These are phyloP conservation scores for Colletotrichum truncatum DNA, from an alignment of 2,329 filamentous ascomycete species.

Conservation along the genomic window DNA sequence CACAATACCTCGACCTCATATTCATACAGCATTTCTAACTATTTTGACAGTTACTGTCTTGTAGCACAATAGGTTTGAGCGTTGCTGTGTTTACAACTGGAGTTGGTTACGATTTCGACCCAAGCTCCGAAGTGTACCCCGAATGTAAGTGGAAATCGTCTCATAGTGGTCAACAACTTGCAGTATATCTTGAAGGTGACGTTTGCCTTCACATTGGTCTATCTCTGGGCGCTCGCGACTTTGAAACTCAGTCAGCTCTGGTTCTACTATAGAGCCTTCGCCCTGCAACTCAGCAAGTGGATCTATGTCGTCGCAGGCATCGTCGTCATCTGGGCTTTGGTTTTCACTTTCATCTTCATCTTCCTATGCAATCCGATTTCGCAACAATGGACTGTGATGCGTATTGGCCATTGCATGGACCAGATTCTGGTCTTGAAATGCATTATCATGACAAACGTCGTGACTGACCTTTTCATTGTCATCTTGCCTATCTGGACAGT, in stretches of 20 bases:
- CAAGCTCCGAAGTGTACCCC: slow-evolving; percentile 23
- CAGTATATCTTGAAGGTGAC: slow-evolving; percentile 29
- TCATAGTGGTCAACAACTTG: slow-evolving; percentile 27
- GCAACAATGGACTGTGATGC: slow-evolving; percentile 34
- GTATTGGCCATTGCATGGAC: slow-evolving; percentile 33
- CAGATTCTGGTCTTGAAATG: slow-evolving; percentile 33
- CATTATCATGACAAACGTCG: slow-evolving; percentile 41
- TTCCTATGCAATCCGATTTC: slow-evolving; percentile 35
- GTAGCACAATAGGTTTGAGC: slow-evolving; percentile 27
- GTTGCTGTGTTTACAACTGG: slow-evolving; percentile 28
- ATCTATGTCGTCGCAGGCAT: slow-evolving; percentile 27
- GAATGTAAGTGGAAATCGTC: slow-evolving; percentile 15
- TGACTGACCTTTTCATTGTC: slow-evolving; percentile 46
- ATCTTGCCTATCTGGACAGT: slow-evolving; percentile 46
- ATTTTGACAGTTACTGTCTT: slow-evolving; percentile 18
- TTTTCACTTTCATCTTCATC: slow-evolving; percentile 33
- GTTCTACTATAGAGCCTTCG: slow-evolving; percentile 34
- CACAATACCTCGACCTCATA: background rate
- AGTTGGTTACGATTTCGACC: slow-evolving; percentile 31
- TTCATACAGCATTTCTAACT: background rate
- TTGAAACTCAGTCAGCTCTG: slow-evolving; percentile 33
- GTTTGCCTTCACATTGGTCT: slow-evolving; percentile 33
- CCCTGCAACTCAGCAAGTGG: slow-evolving; percentile 22
- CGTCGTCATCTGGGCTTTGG: slow-evolving; percentile 30
- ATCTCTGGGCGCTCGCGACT: slow-evolving; percentile 33